Evolutionary conservation across 2,329 filamentous ascomycete species (phyloP), one percentile per base, ranked within the genome.

Genomic region (Arthrobotrys iridis): DNA sequence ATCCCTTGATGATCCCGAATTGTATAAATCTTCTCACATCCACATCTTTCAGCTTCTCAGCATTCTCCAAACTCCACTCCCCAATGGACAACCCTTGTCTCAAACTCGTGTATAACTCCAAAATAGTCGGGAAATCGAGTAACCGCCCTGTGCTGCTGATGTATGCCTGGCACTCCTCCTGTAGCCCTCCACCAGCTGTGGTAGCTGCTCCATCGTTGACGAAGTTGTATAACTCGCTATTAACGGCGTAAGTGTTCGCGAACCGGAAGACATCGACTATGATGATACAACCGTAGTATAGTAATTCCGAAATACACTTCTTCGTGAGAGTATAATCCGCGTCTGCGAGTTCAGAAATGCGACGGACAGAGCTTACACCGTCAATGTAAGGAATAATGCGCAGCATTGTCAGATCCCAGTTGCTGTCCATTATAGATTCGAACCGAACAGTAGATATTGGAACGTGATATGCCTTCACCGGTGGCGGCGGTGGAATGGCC

Each of bases 191-290:
- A 24, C 59, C 35, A 18, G 33, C 24, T 11, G 50, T 55, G 37
- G 30, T 11, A 22, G 50, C 37, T 11, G 50, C 50, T 15, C 40
- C 50, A 80, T 97, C 92, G 43, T 87, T 86, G 30, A 95, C 86
- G 79, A 99, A 96, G 76, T 90, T 87, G 76, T 90, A 88, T 70
- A 99, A 90, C 37, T 91, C 90, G 0, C 89, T 86, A 0, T 92
- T 92, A 0, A 90, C 90, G 0, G 93, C 93, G 81, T 99, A 99
- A 79, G 96, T 94, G 43, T 92, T 92, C 30, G 89, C 87, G 81
- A 98, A 99, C 81, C 95, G 93, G 85, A 98, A 98, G 79, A 97
- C 91, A 83, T 99, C 95, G 8, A 98, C 88, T 62, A 98, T 87
- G 24, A 97, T 86, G 35, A 97, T 87, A 79, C 93, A 94, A 80